Evolutionary conservation across 345 rosid genomes (phyloP), one percentile per base, ranked within the genome.

Genomic region (Arabis hirsuta): DNA sequence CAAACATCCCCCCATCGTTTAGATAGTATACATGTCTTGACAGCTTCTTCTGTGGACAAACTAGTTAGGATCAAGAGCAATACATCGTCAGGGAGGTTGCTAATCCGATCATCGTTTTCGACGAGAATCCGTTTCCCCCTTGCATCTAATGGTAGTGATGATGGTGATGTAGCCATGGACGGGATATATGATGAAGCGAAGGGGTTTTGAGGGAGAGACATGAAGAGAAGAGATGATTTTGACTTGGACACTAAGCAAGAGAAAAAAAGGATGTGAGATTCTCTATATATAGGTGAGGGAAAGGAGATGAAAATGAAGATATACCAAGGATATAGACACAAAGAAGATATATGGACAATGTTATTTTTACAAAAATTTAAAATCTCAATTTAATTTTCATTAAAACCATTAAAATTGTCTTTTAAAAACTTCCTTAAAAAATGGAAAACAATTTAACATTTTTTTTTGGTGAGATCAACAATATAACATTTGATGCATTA

Each of bases 121-220:
- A 52, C 56, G 1, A 5, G 34, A 12, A 48, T 36, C 3, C 3
- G 45, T 6, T 50, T 48, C 13, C 13, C 12, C 36, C 20, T 32
- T 4, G 12, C 12, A 56, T 56, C 1, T 34, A 11, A 14, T 2
- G 26, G 13, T 53, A 12, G 12, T 32, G 42, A 31, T 55, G 22
- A 22, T 10, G 9, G 26, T 44, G 27, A 29, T 62, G 19, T 43
- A 11, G n/a, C 12, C 24, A n/a, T 44, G 24, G 53, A 26, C 5
- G 42, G 27, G 3, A 31, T 12, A 1, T 29, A 4, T 31, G 1
- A 32, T 32, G 55, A 48, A 12, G 43, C 12, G 16, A 34, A 63
- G n/a, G 46, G 6, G 29, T 58, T 58, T 47, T 34, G 50, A 11
- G 48, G 52, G 8, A 69, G 56, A 58, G 57, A 58, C 73, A 69